Evolutionary conservation across 345 rosid species (phyloP), one percentile per base, ranked within the genome.

Genomic region (Citrus glauca): DNA sequence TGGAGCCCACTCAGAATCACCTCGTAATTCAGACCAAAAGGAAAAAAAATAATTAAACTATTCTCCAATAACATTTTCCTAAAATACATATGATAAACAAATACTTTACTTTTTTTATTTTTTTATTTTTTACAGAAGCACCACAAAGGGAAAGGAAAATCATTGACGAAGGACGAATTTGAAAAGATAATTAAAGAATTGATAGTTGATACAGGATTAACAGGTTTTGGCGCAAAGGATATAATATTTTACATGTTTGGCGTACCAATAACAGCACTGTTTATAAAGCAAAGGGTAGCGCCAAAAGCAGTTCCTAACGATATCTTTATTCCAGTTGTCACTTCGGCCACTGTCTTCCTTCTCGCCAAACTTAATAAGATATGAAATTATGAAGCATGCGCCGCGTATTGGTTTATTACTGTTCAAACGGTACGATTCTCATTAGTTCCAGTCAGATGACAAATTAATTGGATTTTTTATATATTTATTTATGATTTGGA

Each of bases 331-430:
- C 97, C 97, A 0, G 86, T 78, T 7, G 79, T 94, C 82, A 93
- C 98, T 25, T 94, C 97, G 28, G 92, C 88, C 70, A 88, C 94
- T 1, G 98, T 94, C 75, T 87, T 82, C 82, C 69, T 93, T 78
- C 97, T 94, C 62, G 92, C 97, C 65, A 85, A 88, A 69, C 85
- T 94, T 38, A 86, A 93, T 59, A 94, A 91, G 85, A 87, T 88
- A 27, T 70, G 59, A 68, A 35, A 40, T 40, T 9, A 40, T 9
- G 45, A 42, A 19, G 9, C 27, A 20, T 13, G 20, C 10, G 45
- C 42, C 17, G 57, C 57, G 1, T 53, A 53, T 53, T 16, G 57
- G 22, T 17, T 17, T 19, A 45, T 13, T 13, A 13, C 50, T 45
- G 14, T 42, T 11, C 2, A 45, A 11, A 45, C 50, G 50, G 50